phyloP scores from a whole-genome alignment of 2,329 filamentous ascomycete genomes.

The Xylariaceae sp. region DNA sequence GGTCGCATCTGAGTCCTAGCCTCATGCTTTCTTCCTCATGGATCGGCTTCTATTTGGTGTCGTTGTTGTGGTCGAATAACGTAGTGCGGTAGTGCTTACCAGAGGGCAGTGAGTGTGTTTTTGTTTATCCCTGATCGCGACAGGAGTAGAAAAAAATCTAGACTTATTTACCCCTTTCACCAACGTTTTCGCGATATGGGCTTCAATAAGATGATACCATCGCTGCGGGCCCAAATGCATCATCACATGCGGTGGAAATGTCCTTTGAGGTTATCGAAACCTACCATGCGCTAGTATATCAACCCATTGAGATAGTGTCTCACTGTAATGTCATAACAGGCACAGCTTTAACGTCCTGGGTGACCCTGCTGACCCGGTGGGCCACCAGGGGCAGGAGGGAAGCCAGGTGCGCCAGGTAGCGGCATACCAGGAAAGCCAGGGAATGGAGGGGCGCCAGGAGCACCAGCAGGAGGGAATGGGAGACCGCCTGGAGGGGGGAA shows the following conservation, averaged over 20 bases:
- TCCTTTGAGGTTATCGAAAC: neutral
- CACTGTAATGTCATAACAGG: neutral
- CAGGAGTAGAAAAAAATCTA: neutral
- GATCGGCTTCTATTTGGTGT: neutral
- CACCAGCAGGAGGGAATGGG: slow-evolving; percentile 34
- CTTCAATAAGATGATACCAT: neutral
- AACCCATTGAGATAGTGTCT: neutral
- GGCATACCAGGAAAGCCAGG: slow-evolving; percentile 33
- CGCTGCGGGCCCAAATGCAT: neutral
- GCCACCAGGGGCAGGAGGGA: slow-evolving; percentile 30
- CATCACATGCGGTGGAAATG: too few species aligned
- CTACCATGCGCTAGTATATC: neutral
- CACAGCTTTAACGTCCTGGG: slow-evolving; percentile 33
- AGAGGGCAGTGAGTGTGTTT: neutral
- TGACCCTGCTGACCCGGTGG: slow-evolving; percentile 33
- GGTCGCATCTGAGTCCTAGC: neutral
- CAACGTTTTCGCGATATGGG: too few species aligned
- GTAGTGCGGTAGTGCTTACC: too few species aligned
- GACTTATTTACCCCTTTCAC: too few species aligned
- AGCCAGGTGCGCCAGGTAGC: slow-evolving; percentile 30
- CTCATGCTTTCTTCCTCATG: neutral
- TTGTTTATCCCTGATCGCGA: neutral
- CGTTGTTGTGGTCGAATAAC: too few species aligned
- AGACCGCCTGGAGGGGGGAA: slow-evolving; percentile 32
- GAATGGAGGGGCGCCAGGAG: slow-evolving; percentile 43